Evolutionary conservation across 345 rosid genomes (phyloP).

Genomic region (Euphorbia tirucalli): DNA sequence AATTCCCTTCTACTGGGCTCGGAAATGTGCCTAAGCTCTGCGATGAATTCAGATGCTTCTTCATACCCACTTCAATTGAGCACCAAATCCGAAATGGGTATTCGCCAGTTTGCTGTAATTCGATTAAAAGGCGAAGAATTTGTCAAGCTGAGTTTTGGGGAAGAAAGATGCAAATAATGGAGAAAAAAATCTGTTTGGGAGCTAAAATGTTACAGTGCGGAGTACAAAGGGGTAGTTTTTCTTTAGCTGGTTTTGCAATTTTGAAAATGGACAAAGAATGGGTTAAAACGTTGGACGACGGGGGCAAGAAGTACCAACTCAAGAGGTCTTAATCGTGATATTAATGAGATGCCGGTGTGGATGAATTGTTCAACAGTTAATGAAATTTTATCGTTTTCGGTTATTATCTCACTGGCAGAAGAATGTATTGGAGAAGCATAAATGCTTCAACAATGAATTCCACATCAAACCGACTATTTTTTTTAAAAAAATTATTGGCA

Average conservation of each 20-base stretch:
- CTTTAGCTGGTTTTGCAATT: too few species aligned
- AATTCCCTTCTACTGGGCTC: slow-evolving; percentile 22
- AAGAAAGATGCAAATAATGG: background rate
- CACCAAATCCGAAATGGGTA: slow-evolving; percentile 12
- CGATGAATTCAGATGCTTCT: slow-evolving; percentile 22
- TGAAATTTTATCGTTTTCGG: background rate
- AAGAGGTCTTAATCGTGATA: background rate
- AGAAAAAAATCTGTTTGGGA: slow-evolving; percentile 1
- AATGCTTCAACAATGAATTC: background rate
- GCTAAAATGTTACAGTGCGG: background rate
- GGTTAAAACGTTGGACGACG: background rate
- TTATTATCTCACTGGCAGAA: background rate
- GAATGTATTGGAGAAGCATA: background rate
- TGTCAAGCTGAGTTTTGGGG: background rate
- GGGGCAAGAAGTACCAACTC: slow-evolving; percentile 8
- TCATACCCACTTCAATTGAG: slow-evolving; percentile 15
- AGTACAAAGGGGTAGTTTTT: too few species aligned
- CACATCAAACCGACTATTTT: background rate
- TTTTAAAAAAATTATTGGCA: too few species aligned
- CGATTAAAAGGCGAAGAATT: background rate
- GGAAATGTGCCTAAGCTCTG: slow-evolving; percentile 23
- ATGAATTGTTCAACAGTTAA: background rate
- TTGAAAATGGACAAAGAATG: background rate
- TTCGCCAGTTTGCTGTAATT: slow-evolving; percentile 6
- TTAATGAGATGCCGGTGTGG: slow-evolving; percentile 11